phyloP scores from a whole-genome alignment of 2,329 filamentous ascomycete species.

The Hymenoscyphus infarciens region DNA sequence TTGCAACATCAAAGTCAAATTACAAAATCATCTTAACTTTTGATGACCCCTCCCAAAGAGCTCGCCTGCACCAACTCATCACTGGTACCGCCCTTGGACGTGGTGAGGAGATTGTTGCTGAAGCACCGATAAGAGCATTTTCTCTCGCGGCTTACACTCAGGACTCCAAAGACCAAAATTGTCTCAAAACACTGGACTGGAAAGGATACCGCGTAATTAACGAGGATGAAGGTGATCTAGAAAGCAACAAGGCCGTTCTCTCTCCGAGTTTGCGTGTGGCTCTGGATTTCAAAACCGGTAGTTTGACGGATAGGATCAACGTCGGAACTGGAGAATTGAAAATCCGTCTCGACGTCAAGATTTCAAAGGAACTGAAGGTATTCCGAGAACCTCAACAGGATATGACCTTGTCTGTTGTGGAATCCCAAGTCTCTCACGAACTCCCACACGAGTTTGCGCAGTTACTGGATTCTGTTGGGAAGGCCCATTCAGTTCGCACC shows the following conservation, averaged over 20 bases:
- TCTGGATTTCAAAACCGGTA: constrained; percentile 71
- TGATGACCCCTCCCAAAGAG: constrained; percentile 65
- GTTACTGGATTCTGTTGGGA: constrained; percentile 43
- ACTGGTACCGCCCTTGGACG: constrained; percentile 66
- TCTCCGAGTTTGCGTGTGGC: constrained; percentile 74
- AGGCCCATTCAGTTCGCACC: constrained; percentile 64
- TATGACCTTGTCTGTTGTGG: constrained; percentile 70
- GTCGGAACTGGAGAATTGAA: constrained; percentile 71
- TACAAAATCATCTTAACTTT: constrained; percentile 78
- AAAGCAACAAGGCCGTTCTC: constrained; percentile 64
- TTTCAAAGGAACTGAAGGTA: constrained; percentile 60
- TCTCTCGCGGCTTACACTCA: constrained; percentile 55
- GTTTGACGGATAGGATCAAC: constrained; percentile 79
- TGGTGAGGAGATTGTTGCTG: constrained; percentile 67
- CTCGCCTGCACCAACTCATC: constrained; percentile 67
- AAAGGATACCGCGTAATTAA: constrained; percentile 70
- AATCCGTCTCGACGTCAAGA: constrained; percentile 58
- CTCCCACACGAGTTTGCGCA: constrained; percentile 59
- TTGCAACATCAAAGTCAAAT: constrained; percentile 40
- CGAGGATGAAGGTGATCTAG: constrained; percentile 54
- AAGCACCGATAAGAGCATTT: constrained; percentile 64
- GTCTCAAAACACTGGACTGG: constrained; percentile 49
- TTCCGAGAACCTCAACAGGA: constrained; percentile 73
- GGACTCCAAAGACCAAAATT: constrained; percentile 32
- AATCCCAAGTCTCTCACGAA: constrained; percentile 60